Evolutionary conservation across 176 grass and related monocot species (phyloP).

Genomic region (Aegilops longissima): DNA sequence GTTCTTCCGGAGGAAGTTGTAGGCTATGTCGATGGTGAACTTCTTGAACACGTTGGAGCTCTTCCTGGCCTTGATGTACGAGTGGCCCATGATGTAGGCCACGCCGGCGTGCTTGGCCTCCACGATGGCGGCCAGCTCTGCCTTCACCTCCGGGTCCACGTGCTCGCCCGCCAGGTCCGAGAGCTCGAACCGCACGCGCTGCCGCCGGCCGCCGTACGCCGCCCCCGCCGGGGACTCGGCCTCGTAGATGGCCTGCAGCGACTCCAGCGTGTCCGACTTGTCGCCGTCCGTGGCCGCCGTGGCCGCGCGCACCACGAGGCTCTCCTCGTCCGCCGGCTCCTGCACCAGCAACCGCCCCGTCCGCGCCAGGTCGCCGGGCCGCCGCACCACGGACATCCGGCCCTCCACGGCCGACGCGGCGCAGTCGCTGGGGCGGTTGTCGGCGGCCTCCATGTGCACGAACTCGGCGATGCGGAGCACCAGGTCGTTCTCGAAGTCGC

Average conservation of each 20-base stretch:
- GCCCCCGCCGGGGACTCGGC: conserved; percentile 27
- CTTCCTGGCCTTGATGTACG: conserved; percentile 65
- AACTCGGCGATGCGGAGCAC: conserved; percentile 71
- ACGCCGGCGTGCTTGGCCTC: conserved; percentile 62
- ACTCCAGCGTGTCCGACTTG: conserved; percentile 46
- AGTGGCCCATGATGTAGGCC: conserved; percentile 65
- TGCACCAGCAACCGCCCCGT: conserved; percentile 28
- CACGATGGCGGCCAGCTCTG: conserved; percentile 38
- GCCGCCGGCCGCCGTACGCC: conserved; percentile 13
- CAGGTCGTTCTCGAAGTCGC: conserved; percentile 65
- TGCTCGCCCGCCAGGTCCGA: not conserved
- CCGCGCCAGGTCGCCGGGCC: conserved; percentile 13
- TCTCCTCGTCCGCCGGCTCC: conserved; percentile 20
- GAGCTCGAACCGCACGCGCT: conserved; percentile 47
- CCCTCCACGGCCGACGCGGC: conserved; percentile 35
- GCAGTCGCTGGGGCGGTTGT: conserved; percentile 16
- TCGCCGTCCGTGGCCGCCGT: not conserved
- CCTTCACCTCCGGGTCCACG: conserved; percentile 36
- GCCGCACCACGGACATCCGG: conserved; percentile 53
- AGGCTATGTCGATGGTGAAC: conserved; percentile 57
- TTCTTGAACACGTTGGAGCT: conserved; percentile 60
- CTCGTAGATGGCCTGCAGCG: conserved; percentile 55
- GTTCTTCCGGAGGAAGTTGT: conserved; percentile 70
- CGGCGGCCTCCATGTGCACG: conserved; percentile 56
- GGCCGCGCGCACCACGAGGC: conserved; percentile 30